phyloP scores from a whole-genome alignment of 164 flowering plant genomes.

The Aristolochia californica region DNA sequence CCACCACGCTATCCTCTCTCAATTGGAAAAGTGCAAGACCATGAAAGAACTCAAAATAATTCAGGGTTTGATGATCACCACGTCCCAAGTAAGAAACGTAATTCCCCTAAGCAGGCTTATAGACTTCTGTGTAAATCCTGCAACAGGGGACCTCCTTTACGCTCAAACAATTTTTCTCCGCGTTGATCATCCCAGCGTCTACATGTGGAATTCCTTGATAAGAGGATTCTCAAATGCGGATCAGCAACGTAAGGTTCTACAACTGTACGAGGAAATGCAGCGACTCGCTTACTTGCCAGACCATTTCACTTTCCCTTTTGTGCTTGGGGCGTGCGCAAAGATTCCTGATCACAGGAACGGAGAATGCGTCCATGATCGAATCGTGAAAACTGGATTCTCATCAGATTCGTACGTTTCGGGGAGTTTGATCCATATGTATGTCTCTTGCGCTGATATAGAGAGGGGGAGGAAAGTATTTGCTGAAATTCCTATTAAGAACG shows the following conservation, averaged over 20 bases:
- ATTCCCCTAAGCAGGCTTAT: conserved; percentile 17
- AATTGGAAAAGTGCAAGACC: conserved; percentile 14
- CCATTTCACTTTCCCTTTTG: conserved; percentile 23
- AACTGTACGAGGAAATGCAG: conserved; percentile 18
- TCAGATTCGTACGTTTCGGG: conserved; percentile 17
- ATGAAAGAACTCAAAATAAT: conserved; percentile 16
- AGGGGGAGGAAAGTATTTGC: conserved; percentile 16
- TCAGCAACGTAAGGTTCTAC: conserved; percentile 7
- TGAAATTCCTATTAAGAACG: conserved; percentile 16
- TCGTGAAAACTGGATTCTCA: conserved; percentile 17
- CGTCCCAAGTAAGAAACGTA: conserved; percentile 6
- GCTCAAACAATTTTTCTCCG: conserved; percentile 15
- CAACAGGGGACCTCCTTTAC: conserved; percentile 9
- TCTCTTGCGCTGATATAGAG: conserved; percentile 7
- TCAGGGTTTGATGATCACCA: conserved; percentile 17
- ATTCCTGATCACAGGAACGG: conserved; percentile 2
- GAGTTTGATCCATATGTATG: conserved; percentile 19
- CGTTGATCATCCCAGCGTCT: conserved; percentile 13
- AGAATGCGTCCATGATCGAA: conserved; percentile 16
- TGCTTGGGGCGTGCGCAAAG: conserved; percentile 17
- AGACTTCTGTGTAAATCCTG: conserved; percentile 14
- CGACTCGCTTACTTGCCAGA: conserved; percentile 15
- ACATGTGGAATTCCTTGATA: conserved; percentile 24
- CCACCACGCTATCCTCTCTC: conserved; percentile 6
- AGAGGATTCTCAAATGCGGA: conserved; percentile 10